phyloP scores from a whole-genome alignment of 202 grass and related monocot species.

The Setaria italica region DNA sequence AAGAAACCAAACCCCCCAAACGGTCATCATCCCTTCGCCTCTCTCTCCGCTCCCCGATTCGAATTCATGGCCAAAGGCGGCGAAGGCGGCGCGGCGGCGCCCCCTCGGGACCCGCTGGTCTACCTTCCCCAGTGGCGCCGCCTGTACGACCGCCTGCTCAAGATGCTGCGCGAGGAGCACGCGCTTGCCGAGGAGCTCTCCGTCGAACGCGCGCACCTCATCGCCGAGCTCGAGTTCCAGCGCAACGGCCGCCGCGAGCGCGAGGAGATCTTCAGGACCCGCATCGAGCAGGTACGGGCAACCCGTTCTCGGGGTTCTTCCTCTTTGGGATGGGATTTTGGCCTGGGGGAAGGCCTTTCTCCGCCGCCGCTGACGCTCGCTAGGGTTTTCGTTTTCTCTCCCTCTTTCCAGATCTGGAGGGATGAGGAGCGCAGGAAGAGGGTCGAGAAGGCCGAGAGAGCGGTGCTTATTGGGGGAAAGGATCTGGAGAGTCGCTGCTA shows the following conservation, averaged over 20 bases:
- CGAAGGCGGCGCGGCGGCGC: not conserved
- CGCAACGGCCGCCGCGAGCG: not conserved
- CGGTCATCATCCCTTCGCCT: not conserved
- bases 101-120: not conserved
- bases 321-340: not conserved
- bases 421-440: conserved; percentile 31
- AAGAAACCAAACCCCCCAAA: not conserved
- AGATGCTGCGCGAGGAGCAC: conserved; percentile 51
- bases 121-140: conserved; percentile 45
- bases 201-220: conserved; percentile 31
- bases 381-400: conserved; percentile 18
- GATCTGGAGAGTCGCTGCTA: conserved; percentile 37
- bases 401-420: conserved; percentile 45
- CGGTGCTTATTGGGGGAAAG: conserved; percentile 49
- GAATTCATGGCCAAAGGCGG: conserved; percentile 43
- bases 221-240: conserved; percentile 45
- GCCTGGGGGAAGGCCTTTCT: not conserved
- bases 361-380: conserved; percentile 1
- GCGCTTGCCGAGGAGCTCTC: conserved; percentile 31
- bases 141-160: conserved; percentile 39
- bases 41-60: not conserved
- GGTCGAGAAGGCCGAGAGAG: conserved; percentile 38
- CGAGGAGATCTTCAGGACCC: conserved; percentile 27
- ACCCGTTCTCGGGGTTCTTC: not conserved
- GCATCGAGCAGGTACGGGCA: conserved; percentile 35